Conservation (phyloP, 2,329 filamentous ascomycete species). For the Botryosphaeria dothidea region DNA sequence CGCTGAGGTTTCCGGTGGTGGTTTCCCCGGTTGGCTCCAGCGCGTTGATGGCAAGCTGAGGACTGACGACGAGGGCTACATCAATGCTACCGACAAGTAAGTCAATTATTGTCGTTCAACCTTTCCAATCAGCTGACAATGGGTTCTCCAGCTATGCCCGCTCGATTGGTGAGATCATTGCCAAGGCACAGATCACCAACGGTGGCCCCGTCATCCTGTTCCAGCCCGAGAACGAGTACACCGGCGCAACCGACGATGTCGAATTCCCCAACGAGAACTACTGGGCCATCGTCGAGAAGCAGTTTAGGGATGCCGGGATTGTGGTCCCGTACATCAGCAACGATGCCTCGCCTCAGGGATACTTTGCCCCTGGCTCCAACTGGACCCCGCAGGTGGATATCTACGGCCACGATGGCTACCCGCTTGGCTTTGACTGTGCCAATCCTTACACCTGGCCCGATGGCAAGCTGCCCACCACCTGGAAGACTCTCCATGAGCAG, state of each 20-base stretch:
- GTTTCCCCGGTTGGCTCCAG: slow-evolving; percentile 79
- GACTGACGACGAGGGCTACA: slow-evolving; percentile 62
- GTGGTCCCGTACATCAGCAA: slow-evolving; percentile 76
- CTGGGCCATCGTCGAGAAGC: slow-evolving; percentile 69
- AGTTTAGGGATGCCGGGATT: slow-evolving; percentile 67
- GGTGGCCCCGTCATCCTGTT: slow-evolving; percentile 77
- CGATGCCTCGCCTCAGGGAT: slow-evolving; percentile 62
- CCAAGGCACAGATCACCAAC: slow-evolving; percentile 77
- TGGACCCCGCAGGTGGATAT: slow-evolving; percentile 57
- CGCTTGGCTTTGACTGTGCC: slow-evolving; percentile 60
- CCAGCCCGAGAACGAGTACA: slow-evolving; percentile 84
- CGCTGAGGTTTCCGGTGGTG: slow-evolving; percentile 73
- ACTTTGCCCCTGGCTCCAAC: slow-evolving; percentile 63
- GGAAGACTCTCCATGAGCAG: slow-evolving; percentile 53
- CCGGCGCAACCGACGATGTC: slow-evolving; percentile 49
- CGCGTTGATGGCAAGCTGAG: slow-evolving; percentile 65
- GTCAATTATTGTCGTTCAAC: slow-evolving; percentile 22
- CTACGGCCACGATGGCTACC: slow-evolving; percentile 67
- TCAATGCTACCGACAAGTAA: slow-evolving; percentile 67
- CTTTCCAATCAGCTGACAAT: background rate
- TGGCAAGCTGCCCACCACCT: slow-evolving; percentile 58
- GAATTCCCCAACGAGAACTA: slow-evolving; percentile 68
- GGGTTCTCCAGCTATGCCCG: slow-evolving; percentile 57
- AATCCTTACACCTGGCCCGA: slow-evolving; percentile 64
- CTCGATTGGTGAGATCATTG: slow-evolving; percentile 66